Evolutionary conservation across 768 basidiomycete genomes (phyloP), one percentile per base, ranked within the genome.

Genomic region (Podaxis rugospora): DNA sequence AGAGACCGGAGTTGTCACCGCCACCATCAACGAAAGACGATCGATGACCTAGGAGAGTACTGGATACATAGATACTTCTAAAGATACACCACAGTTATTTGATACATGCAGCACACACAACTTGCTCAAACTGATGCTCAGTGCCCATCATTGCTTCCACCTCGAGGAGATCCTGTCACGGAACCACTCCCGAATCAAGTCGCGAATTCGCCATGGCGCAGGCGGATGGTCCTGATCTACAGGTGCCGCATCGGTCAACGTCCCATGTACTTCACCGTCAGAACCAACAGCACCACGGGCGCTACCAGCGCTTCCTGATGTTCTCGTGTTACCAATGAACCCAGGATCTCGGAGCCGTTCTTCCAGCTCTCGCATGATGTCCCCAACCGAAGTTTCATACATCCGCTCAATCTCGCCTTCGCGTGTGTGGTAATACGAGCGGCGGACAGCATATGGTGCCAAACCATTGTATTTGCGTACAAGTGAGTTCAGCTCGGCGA

Each of bases 381-480:
- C 83, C 61, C 81, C 80, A 4, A 71, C 83, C 42, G 78, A 78
- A 5, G 78, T 80, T 32, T 76, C 69, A 66, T 82, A 90, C 47
- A 80, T 69, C 63, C 72, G 78, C 61, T 78, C 78, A 10, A 93
- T 75, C 74, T 93, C 92, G 18, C 69, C 73, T 7, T 77, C 76
- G 23, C 83, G 80, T 23, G 76, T 72, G 62, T 89, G 80, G 62
- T 87, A 84, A 46, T 61, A 55, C 3, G 83, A 75, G 51, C 88
- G 75, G 18, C 92, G 80, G n/a, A 89, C 92, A 4, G 85, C 77
- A 66, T 89, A 90, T 1, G 91, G 92, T 11, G 92, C 93, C 47
- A 89, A 70, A 5, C 82, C 86, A 68, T 95, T 94, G 74, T 92
- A 90, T 73, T 87, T 86, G 52, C 91, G 80, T 27, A 93, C 86